Conservation (phyloP, 352 stramenopile genomes). For the Phytophthora ohioensis region DNA sequence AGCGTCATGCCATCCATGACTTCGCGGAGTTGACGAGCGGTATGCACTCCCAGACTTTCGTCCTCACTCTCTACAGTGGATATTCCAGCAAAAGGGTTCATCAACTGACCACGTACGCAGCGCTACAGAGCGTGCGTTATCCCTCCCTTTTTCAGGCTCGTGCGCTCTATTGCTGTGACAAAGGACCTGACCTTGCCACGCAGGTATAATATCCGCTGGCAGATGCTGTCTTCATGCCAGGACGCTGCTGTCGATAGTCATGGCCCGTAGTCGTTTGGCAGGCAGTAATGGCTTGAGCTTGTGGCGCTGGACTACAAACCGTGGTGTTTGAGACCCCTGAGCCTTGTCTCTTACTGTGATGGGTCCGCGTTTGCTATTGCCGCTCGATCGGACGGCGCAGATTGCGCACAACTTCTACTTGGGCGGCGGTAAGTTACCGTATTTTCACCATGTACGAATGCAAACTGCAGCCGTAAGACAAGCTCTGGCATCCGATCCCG, state of each 20-base stretch:
- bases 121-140: neutral
- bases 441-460: neutral
- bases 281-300: slow-evolving; percentile 25
- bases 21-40: neutral
- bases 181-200: slow-evolving; percentile 11
- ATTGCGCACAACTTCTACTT: slow-evolving; percentile 23
- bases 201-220: neutral
- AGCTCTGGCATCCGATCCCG: slow-evolving; percentile 1
- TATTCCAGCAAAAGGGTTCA: slow-evolving; percentile 13
- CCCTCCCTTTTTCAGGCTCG: slow-evolving; percentile 15
- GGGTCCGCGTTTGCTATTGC: slow-evolving; percentile 7
- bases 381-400: slow-evolving; percentile 30
- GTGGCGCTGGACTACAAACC: neutral
- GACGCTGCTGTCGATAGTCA: slow-evolving; percentile 25
- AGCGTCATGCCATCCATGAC: slow-evolving; percentile 11
- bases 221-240: neutral
- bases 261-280: slow-evolving; percentile 11
- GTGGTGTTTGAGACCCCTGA: slow-evolving; percentile 10
- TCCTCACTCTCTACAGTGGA: slow-evolving; percentile 16
- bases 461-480: slow-evolving; percentile 26
- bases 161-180: slow-evolving; percentile 30
- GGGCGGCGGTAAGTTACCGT: neutral
- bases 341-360: slow-evolving; percentile 4
- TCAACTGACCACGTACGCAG: slow-evolving; percentile 1
- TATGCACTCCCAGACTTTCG: slow-evolving; percentile 12